phyloP scores from a whole-genome alignment of 2,329 filamentous ascomycete species.

The Aciculosporium take region DNA sequence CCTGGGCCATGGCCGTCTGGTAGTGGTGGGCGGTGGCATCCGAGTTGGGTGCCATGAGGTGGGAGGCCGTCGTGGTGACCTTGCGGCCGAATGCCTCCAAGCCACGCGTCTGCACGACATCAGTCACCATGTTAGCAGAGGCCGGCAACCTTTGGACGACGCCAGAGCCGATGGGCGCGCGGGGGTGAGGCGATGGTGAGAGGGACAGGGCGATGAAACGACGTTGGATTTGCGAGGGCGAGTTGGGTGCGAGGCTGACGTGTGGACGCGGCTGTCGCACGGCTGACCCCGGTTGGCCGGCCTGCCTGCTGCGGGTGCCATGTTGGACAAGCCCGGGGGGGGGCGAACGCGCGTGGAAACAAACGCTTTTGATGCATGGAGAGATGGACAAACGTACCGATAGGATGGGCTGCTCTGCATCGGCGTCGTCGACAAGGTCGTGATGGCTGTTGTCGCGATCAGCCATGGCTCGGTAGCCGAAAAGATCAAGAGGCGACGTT shows the following conservation, averaged over 20 bases:
- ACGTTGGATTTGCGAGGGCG: background rate
- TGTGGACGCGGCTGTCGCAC: background rate
- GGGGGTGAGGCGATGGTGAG: background rate
- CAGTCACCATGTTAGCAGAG: conserved; percentile 7
- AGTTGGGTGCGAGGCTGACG: background rate
- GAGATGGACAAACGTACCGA: conserved; percentile 17
- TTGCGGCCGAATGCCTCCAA: conserved; percentile 89
- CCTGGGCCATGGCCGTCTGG: conserved; percentile 72
- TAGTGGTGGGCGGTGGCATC: conserved; percentile 51
- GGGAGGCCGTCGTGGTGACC: conserved; percentile 82
- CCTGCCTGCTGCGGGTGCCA: too few species aligned
- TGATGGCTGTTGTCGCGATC: conserved; percentile 27
- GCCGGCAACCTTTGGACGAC: background rate
- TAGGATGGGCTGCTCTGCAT: conserved; percentile 34
- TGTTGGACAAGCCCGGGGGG: too few species aligned
- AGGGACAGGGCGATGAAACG: background rate
- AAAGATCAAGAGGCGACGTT: background rate
- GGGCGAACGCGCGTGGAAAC: too few species aligned
- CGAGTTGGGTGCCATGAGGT: conserved; percentile 60
- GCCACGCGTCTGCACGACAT: conserved; percentile 53
- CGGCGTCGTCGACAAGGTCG: conserved; percentile 31
- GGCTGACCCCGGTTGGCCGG: too few species aligned
- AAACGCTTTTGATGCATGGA: background rate
- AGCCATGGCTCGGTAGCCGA: conserved; percentile 21
- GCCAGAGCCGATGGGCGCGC: background rate